Evolutionary conservation across 306 rosid genomes (phyloP).

Genomic region (Begonia loranthoides): DNA sequence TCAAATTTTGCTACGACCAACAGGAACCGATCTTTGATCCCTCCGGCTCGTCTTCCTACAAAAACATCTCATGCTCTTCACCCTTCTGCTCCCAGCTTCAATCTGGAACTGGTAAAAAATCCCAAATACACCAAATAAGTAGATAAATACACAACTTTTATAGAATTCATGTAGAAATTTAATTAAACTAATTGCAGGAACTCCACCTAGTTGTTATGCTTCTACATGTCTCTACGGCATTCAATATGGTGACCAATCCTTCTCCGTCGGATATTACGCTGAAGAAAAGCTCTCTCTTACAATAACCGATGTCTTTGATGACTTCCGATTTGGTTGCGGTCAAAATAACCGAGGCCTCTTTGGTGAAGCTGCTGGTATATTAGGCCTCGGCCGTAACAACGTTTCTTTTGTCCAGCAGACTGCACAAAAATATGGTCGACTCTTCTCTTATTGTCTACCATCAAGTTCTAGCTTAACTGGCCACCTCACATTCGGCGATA

Average conservation of each 20-base stretch:
- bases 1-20: slow-evolving; percentile 33
- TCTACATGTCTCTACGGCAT: slow-evolving; percentile 34
- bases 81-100: slow-evolving; percentile 25
- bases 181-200: slow-evolving; percentile 19
- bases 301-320: slow-evolving; percentile 5
- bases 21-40: slow-evolving; percentile 38
- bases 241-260: slow-evolving; percentile 44
- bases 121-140: no score
- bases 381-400: slow-evolving; percentile 61
- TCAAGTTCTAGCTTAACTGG: slow-evolving; percentile 39
- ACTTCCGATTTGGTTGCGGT: slow-evolving; percentile 61
- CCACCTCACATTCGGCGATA: slow-evolving; percentile 28
- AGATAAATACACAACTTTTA: no score
- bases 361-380: slow-evolving; percentile 39
- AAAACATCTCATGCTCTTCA: slow-evolving; percentile 38
- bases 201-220: slow-evolving; percentile 18
- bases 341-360: slow-evolving; percentile 56
- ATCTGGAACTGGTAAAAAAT: slow-evolving; percentile 32
- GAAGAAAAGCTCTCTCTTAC: slow-evolving; percentile 34
- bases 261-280: slow-evolving; percentile 35
- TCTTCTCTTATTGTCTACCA: slow-evolving; percentile 72
- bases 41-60: slow-evolving; percentile 21
- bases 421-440: slow-evolving; percentile 23
- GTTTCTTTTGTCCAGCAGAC: slow-evolving; percentile 61
- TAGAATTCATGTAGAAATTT: no score